Base-by-base conservation (phyloP, 148 eudicot species). In the Chenopodium quinoa region DNA sequence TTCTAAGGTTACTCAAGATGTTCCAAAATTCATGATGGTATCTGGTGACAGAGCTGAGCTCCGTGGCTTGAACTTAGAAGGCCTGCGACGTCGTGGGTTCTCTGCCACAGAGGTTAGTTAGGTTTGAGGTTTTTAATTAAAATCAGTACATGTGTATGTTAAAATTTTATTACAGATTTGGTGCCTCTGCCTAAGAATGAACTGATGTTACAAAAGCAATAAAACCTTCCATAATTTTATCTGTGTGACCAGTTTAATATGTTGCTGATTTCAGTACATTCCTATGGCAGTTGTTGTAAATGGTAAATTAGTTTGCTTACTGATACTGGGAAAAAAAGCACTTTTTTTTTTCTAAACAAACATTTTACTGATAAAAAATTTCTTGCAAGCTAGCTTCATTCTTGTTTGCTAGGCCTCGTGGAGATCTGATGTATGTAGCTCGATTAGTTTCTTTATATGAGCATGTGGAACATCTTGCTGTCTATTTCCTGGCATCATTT, bases 1-100 rank as follows among this genome's bases (percentile, higher is more conserved):
- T 77, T 64, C 14, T 77, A 80, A 95, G 97, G 90, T 93, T 81
- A 91, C 97, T 77, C 99, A 92, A 93, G 99, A 96, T 84, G 94
- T 96, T 66, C 99, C 99, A 77, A 91, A 80, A 85, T 96, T 90
- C 88, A 86, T 85, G 82, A 92, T 92, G 94, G 97, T 96, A 75
- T 87, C 95, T 74, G 99, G 98, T 84, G 97, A 93, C 73, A 90
- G 99, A 89, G 97, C 99, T 82, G 98, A 91, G 83, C 87, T 96
- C 23, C 95, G 98, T 75, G 97, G 98, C 83, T 85, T 96, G 72
- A 96, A 96, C 88, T 76, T 92, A 82, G 99, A 91, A 92, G 98
- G 98, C 73, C 91, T 96, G 27, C 88, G 90, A 32, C 95, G 99
- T 68, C 80, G 85, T 86, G 98, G 94, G 62, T 96, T 91, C 86